Evolutionary conservation across 1,139 yeast species (phyloP).

Genomic region (Suzukiozyma palmioleophila): DNA sequence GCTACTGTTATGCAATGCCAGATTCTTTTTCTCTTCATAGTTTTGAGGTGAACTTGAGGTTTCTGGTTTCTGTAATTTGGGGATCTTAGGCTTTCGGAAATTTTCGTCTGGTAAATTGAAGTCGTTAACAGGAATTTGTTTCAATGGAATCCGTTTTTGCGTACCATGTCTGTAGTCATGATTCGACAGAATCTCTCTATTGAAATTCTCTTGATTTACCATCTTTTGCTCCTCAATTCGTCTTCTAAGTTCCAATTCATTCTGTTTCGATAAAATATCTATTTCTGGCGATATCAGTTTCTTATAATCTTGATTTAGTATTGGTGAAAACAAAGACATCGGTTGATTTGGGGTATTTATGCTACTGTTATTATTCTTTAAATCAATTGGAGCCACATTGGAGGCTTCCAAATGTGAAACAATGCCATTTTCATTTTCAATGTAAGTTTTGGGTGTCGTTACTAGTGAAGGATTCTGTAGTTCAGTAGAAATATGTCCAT

Average conservation of each 20-base stretch:
- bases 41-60: constrained; percentile 9
- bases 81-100: constrained; percentile 16
- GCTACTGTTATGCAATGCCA: constrained; percentile 3
- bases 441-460: not conserved
- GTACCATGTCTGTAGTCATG: constrained; percentile 11
- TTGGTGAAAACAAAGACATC: constrained; percentile 6
- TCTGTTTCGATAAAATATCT: constrained; percentile 15
- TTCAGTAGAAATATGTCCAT: not conserved
- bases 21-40: constrained; percentile 4
- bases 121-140: constrained; percentile 8
- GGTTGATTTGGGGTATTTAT: constrained; percentile 1
- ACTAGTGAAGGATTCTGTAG: not conserved
- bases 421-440: not conserved
- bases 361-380: not conserved
- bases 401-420: not conserved
- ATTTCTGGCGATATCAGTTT: constrained; percentile 7
- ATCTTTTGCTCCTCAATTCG: constrained; percentile 25
- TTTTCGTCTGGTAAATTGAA: constrained; percentile 9
- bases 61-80: constrained; percentile 11
- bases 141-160: constrained; percentile 12
- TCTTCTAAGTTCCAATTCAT: constrained; percentile 22
- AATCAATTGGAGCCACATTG: no score
- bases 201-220: constrained; percentile 16
- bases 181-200: constrained; percentile 14
- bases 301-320: constrained; percentile 3